Conservation (phyloP, 768 basidiomycete species). For the Phallus indusiatus region DNA sequence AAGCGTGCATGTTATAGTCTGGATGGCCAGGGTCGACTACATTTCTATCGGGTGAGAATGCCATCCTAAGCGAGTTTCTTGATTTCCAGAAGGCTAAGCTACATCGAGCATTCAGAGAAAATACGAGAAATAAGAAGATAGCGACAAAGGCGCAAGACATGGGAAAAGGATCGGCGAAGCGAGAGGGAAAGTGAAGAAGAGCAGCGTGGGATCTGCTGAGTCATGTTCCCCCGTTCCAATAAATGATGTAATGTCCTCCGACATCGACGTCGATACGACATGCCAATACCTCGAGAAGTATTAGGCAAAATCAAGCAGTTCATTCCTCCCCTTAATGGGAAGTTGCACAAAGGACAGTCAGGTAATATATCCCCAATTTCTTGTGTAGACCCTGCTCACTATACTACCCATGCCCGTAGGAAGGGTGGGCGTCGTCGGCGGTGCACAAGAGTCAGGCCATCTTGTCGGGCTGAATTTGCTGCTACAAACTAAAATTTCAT, state of each 20-base stretch:
- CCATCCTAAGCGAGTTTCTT: background rate
- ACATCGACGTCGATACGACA: slow-evolving; percentile 16
- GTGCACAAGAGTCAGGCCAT: slow-evolving; percentile 73
- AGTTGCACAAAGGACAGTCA: slow-evolving; percentile 92
- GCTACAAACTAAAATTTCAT: background rate
- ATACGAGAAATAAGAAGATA: background rate
- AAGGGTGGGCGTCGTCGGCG: slow-evolving; percentile 88
- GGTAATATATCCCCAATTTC: slow-evolving; percentile 31
- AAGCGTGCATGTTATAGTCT: background rate
- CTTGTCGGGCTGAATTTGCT: background rate
- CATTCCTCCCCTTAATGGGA: slow-evolving; percentile 83
- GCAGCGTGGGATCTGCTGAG: background rate
- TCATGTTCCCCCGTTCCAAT: background rate
- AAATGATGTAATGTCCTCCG: background rate
- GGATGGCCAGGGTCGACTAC: background rate
- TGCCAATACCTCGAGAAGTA: slow-evolving; percentile 54
- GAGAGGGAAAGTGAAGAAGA: background rate
- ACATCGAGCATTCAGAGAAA: background rate
- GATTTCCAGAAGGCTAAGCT: background rate
- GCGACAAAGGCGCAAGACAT: too few relatives aligned
- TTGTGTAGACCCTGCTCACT: background rate
- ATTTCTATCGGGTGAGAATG: background rate
- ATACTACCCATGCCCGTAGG: slow-evolving; percentile 31
- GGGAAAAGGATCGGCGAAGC: too few relatives aligned
- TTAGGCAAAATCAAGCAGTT: slow-evolving; percentile 68